Percentiles rank a stretch among this genome's conserved stretches.
Evolutionary conservation across 495 filamentous ascomycete genomes (phyloP).

Genomic region (Podospora pseudocomata): DNA sequence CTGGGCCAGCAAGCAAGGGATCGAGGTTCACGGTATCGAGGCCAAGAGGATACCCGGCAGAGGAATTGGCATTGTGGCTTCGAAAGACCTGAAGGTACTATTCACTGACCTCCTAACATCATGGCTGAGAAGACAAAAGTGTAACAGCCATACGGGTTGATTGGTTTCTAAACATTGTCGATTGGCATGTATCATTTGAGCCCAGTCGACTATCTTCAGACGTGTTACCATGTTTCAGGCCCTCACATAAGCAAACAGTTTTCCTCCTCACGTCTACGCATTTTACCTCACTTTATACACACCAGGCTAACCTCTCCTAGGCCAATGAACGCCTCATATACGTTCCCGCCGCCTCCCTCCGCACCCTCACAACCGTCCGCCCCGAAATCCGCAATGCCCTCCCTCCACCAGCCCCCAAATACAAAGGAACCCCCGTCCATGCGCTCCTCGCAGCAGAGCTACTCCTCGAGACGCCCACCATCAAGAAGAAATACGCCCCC

Average conservation of each 20-base stretch:
- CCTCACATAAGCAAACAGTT: too few relatives aligned
- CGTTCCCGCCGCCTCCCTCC: slow-evolving; percentile 60
- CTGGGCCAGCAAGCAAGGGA: slow-evolving; percentile 60
- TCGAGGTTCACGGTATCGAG: slow-evolving; percentile 57
- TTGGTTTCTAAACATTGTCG: too few relatives aligned
- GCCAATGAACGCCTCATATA: slow-evolving; percentile 55
- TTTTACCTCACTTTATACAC: not conserved
- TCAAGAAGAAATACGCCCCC: slow-evolving; percentile 27
- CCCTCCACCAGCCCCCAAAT: slow-evolving; percentile 18
- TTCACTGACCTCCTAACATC: not conserved
- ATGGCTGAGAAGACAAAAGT: not conserved
- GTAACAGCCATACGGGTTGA: too few relatives aligned
- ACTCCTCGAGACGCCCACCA: slow-evolving; percentile 43
- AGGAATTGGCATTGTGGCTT: slow-evolving; percentile 72
- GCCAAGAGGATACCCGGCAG: slow-evolving; percentile 58
- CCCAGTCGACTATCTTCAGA: too few relatives aligned
- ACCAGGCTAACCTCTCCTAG: slow-evolving; percentile 22
- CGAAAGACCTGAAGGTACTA: slow-evolving; percentile 57
- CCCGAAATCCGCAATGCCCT: slow-evolving; percentile 43
- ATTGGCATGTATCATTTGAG: too few relatives aligned
- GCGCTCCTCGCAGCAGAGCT: slow-evolving; percentile 69
- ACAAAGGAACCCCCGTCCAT: slow-evolving; percentile 57
- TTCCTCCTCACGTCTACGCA: not conserved
- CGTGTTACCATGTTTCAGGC: too few relatives aligned
- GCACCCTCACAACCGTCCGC: slow-evolving; percentile 60